A percentile compares a stretch with the other conserved stretches of the same genome.
phyloP scores from a whole-genome alignment of 352 stramenopile species.

The Peronosclerospora sorghi region DNA sequence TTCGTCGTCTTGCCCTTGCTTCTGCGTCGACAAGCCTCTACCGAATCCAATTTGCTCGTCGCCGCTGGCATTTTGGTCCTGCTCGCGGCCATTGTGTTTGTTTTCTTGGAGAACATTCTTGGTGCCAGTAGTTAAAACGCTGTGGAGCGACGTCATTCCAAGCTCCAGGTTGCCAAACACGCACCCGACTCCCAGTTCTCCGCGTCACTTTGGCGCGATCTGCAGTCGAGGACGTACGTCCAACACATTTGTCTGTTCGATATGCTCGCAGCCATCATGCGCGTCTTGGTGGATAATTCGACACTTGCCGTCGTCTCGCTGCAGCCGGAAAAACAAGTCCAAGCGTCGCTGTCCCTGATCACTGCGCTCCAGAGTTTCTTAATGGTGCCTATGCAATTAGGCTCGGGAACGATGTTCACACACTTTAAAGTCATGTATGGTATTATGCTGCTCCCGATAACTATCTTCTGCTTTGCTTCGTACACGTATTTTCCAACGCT shows the following conservation, averaged over 20 bases:
- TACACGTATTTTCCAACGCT: too few species aligned
- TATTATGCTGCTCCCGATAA: slow-evolving; percentile 54
- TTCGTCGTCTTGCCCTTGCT: slow-evolving; percentile 54
- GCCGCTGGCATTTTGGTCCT: slow-evolving; percentile 42
- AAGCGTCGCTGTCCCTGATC: too few species aligned
- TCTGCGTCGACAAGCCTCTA: slow-evolving; percentile 36
- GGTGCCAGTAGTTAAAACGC: too few species aligned
- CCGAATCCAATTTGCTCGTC: slow-evolving; percentile 69
- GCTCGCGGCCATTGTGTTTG: slow-evolving; percentile 44
- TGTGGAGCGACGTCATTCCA: too few species aligned
- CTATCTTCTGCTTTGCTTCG: slow-evolving; percentile 70
- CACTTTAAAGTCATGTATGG: too few species aligned
- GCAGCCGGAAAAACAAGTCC: slow-evolving; percentile 47
- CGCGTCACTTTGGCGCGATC: slow-evolving; percentile 38
- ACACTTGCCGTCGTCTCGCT: too few species aligned
- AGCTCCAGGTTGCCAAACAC: too few species aligned
- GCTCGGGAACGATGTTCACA: slow-evolving; percentile 76
- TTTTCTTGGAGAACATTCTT: slow-evolving; percentile 40
- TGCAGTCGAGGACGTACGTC: slow-evolving; percentile 64
- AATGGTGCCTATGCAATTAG: too few species aligned
- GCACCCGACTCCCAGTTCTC: slow-evolving; percentile 20
- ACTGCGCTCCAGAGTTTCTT: too few species aligned
- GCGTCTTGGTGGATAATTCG: slow-evolving; percentile 81
- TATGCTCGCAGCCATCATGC: slow-evolving; percentile 64
- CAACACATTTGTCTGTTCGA: slow-evolving; percentile 86